Conservation (phyloP, 2,329 filamentous ascomycete species). For the Exophiala lecanii-corni region DNA sequence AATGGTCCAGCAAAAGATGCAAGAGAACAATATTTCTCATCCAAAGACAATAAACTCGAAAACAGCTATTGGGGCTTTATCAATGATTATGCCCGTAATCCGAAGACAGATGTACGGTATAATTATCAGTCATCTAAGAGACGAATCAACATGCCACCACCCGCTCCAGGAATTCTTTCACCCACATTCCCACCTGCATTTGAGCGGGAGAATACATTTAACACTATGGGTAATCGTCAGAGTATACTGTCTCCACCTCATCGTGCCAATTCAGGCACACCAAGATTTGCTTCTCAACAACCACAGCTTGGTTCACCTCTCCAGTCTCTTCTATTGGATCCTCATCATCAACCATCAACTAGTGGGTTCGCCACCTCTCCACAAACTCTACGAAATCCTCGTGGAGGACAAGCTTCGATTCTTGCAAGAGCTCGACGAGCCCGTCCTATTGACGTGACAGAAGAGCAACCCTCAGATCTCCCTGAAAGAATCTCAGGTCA, state of each 20-base stretch:
- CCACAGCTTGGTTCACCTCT: constrained; percentile 34
- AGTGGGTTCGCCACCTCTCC: constrained; percentile 28
- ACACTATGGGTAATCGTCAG: constrained; percentile 4
- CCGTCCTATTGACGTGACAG: constrained; percentile 9
- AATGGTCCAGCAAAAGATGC: constrained; percentile 28
- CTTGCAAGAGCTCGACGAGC: constrained; percentile 2
- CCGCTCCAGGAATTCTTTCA: constrained; percentile 67
- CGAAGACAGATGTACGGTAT: constrained; percentile 61
- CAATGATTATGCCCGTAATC: constrained; percentile 80
- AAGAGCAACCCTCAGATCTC: constrained; percentile 13
- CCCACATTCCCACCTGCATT: constrained; percentile 44
- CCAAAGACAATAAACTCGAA: constrained; percentile 98
- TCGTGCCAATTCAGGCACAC: constrained; percentile 13
- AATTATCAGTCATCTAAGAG: constrained; percentile 52
- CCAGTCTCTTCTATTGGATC: constrained; percentile 43
- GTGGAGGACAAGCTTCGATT: constrained; percentile 3
- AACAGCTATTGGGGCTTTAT: constrained; percentile 93
- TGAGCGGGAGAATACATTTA: constrained; percentile 9
- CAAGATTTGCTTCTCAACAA: constrained; percentile 12
- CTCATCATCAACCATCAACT: constrained; percentile 43
- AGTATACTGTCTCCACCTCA: constrained; percentile 11
- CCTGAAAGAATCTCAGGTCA: not conserved
- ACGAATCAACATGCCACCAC: constrained; percentile 69
- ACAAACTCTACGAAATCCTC: constrained; percentile 10
- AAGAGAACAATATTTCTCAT: constrained; percentile 87